Evolutionary conservation across 768 basidiomycete genomes (phyloP), one percentile per base, ranked within the genome.

Genomic region (Pluteus cervinus): DNA sequence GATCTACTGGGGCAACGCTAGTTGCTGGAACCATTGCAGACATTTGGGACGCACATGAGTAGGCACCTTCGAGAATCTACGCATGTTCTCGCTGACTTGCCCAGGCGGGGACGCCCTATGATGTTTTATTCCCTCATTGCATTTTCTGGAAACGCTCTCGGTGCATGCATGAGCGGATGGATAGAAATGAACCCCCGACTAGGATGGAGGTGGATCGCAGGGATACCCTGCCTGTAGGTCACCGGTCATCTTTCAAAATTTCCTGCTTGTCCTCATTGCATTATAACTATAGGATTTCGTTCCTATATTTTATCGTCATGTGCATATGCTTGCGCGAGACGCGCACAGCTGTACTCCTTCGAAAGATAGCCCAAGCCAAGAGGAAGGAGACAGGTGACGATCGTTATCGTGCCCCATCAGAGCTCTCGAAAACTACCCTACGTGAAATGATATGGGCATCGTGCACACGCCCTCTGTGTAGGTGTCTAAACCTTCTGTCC

Each of bases 121-220:
- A 65, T 81, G 0, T 51, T 84, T 1, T 93, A 86, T 53, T 65
- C 83, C 0, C 47, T 78, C 4, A 61, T 66, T 0, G 82, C 78
- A 0, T 50, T 88, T 8, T 71, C 69, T 2, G 79, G 76, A 0
- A 75, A 72, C 0, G 83, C 77, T 1, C 23, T 87, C 1, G 86
- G 78, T 2, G 78, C 86, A 0, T 51, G 83, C 1, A 52, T 70
- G 3, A 75, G 76, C 15, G 80, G 79, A 10, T 86, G 77, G 76
- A 66, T 85, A 15, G 81, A 85, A 49, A 67, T 72, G 43, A 73
- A 76, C 41, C 51, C 62, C 0, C 60, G 58, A 14, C 53, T 88
- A 1, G 66, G 67, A 44, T 89, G 87, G 85, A 65, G 85, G 18
- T 89, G 86, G 85, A 86, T 92, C 16, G 76, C 86, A 49, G 89